Percentiles rank a stretch among this genome's conserved stretches.
phyloP scores from a whole-genome alignment of 2,329 filamentous ascomycete species.

The Epicoccum sorghinum region DNA sequence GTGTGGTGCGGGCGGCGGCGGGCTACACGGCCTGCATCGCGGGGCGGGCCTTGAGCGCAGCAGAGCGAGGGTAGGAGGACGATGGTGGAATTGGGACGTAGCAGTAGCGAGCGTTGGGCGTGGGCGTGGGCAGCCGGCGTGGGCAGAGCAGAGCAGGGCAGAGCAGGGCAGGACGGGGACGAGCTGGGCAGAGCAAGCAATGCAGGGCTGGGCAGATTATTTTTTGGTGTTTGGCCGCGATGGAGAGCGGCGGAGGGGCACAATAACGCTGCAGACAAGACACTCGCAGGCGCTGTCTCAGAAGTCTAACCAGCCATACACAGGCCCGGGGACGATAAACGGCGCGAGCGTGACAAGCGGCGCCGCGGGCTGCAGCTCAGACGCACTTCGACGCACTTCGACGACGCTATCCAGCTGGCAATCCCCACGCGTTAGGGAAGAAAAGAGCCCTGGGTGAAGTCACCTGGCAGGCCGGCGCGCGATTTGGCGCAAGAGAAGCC shows the following conservation, averaged over 20 bases:
- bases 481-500: too few species aligned
- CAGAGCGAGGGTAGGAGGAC: slow-evolving; percentile 25
- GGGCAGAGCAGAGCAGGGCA: not conserved
- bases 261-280: slow-evolving; percentile 5
- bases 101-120: slow-evolving; percentile 6
- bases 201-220: not conserved
- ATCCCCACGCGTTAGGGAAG: slow-evolving; percentile 10
- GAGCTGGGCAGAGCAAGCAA: not conserved
- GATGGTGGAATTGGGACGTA: slow-evolving; percentile 15
- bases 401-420: slow-evolving; percentile 16
- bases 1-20: not conserved
- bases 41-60: slow-evolving; percentile 7
- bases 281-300: slow-evolving; percentile 1
- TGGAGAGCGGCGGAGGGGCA: slow-evolving; percentile 14
- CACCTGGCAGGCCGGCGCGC: not conserved
- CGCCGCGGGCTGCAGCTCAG: slow-evolving; percentile 12
- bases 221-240: slow-evolving; percentile 13
- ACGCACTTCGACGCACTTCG: not conserved
- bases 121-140: not conserved
- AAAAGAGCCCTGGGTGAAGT: slow-evolving; percentile 6
- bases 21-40: slow-evolving; percentile 32
- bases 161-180: too few species aligned
- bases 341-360: slow-evolving; percentile 17
- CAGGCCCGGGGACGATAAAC: slow-evolving; percentile 3
- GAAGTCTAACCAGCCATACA: not conserved